Conservation (phyloP, 441 rosid genomes). For the Euphorbia celastroides region DNA sequence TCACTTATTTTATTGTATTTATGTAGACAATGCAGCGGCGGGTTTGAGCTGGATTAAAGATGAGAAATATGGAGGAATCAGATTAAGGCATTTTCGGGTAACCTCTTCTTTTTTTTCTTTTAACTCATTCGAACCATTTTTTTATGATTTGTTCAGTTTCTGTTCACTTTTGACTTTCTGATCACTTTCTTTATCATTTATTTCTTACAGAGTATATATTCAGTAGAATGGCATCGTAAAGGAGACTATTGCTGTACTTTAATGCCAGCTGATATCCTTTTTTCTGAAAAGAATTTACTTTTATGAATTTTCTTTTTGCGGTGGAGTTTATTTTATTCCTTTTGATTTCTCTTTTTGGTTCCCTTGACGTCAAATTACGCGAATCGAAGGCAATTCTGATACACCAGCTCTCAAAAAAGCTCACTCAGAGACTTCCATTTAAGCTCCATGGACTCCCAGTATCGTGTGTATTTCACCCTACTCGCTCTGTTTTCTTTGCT, state of each 20-base stretch:
- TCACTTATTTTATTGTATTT: conserved; percentile 9
- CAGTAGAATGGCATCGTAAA: conserved; percentile 88
- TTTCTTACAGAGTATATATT: conserved; percentile 52
- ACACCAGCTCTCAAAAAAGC: conserved; percentile 66
- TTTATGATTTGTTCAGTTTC: neutral
- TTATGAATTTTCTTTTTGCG: neutral
- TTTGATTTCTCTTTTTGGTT: no score
- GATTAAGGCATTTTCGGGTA: conserved; percentile 78
- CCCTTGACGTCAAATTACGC: conserved; percentile 51
- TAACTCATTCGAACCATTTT: neutral
- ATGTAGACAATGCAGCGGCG: conserved; percentile 33
- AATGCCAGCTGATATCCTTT: conserved; percentile 86
- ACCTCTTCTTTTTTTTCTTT: neutral
- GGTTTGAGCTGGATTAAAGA: conserved; percentile 71
- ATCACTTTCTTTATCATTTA: neutral
- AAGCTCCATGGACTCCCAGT: conserved; percentile 89
- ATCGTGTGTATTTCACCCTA: conserved; percentile 72
- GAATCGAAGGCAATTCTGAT: conserved; percentile 66
- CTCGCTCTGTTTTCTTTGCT: conserved; percentile 53
- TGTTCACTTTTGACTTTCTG: neutral
- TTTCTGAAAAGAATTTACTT: neutral
- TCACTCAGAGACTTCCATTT: conserved; percentile 52
- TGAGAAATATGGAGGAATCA: conserved; percentile 55
- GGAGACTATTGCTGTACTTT: conserved; percentile 89
- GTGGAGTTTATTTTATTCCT: no score